A percentile compares a stretch with the other conserved stretches of the same genome.
These are phyloP conservation scores for Blastomyces silverae DNA, from an alignment of 2,329 filamentous ascomycete genomes.

Conservation along the genomic window DNA sequence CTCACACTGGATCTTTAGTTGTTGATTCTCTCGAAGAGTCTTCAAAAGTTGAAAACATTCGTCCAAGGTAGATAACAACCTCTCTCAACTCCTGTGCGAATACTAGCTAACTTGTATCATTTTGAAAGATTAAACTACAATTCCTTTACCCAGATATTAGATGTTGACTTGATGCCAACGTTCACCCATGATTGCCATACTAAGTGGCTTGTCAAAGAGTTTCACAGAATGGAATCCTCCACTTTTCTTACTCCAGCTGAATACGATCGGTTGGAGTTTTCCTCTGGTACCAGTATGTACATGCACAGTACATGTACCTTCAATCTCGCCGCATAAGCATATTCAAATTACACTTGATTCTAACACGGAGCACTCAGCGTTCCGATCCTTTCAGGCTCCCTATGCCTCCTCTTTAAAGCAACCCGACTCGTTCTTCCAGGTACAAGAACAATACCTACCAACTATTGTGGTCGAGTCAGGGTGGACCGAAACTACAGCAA, in stretches of 20 bases:
- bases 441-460: slow-evolving; percentile 6
- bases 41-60: neutral
- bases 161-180: neutral
- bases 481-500: slow-evolving; percentile 7
- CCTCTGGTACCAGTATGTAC: neutral
- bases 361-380: neutral
- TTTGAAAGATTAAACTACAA: neutral
- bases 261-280: neutral
- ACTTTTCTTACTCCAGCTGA: neutral
- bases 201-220: neutral
- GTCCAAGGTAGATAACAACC: neutral
- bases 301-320: too few species aligned
- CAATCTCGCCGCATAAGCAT: neutral
- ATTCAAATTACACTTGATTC: neutral
- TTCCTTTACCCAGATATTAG: neutral
- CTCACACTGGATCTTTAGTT: neutral
- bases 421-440: neutral
- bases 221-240: neutral
- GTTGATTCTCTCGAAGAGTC: slow-evolving; percentile 1
- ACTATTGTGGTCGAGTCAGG: slow-evolving; percentile 10
- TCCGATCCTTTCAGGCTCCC: slow-evolving; percentile 3
- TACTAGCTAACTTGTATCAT: slow-evolving; percentile 2
- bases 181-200: neutral
- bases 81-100: neutral
- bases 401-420: neutral